Base-by-base conservation (phyloP, 192 early-diverging fungal species). In the Entomortierella parvispora region DNA sequence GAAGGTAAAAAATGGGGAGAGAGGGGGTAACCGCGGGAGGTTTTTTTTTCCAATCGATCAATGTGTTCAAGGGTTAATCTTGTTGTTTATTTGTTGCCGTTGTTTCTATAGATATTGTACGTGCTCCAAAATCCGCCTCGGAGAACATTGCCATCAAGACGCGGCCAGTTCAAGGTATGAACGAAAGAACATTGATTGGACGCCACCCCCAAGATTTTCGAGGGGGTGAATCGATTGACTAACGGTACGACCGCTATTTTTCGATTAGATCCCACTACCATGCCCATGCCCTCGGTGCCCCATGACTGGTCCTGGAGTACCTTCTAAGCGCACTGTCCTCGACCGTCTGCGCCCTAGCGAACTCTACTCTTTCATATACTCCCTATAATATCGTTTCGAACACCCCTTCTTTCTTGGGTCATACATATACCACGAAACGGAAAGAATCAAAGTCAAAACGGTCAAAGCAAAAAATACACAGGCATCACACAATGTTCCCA, bases 261-360 rank as follows among this genome's bases (percentile, higher is more conserved):
- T 20, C n/a, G 9, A 1, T 8, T 68, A 68, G 74, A 77, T 14
- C 32, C 59, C 10, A 47, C 65, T 1, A 49, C 37, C 3, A 77
- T 77, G 74, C 74, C 74, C 22, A 77, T 77, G 74, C 74, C 74
- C 17, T 77, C 74, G 3, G 74, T 77, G 14, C 74, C 74, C 20
- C 74, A 77, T 20, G 74, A 77, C 44, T 77, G 74, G 74, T 77
- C 74, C 10, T 77, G 74, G 74, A 77, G 74, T 42, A 77, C 74
- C 23, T 77, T 77, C 40, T 77, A 77, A 52, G 12, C 23, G 44
- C 44, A 12, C 10, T 14, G 25, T n/a, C 52, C n/a, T 23, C n/a
- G n/a, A n/a, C n/a, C n/a, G n/a, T n/a, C n/a, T n/a, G n/a, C n/a
- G n/a, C 2, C 52, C 52, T 32, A 0, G 5, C 18, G 5, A 49